Evolutionary conservation across 1,139 yeast species (phyloP).

Genomic region (Hansenula lynferdii): DNA sequence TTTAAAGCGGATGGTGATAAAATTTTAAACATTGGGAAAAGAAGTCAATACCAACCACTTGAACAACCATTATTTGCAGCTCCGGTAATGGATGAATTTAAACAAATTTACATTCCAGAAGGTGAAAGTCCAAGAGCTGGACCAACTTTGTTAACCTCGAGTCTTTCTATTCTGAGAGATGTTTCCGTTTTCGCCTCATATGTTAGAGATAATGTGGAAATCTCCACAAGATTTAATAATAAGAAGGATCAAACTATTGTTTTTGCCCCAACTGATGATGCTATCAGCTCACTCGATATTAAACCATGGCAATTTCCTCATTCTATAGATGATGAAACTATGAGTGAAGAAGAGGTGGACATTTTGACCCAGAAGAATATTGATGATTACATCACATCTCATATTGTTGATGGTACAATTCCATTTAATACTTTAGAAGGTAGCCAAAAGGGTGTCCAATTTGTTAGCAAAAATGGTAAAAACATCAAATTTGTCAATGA

Average conservation of each 20-base stretch:
- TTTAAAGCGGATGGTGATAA: neutral
- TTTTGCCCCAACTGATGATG: constrained; percentile 58
- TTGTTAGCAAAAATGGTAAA: constrained; percentile 39
- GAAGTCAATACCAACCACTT: neutral
- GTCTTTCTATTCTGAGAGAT: constrained; percentile 35
- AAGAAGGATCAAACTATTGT: constrained; percentile 37
- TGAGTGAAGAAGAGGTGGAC: constrained; percentile 37
- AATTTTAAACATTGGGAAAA: neutral
- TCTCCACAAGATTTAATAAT: constrained; percentile 38
- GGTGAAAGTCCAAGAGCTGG: constrained; percentile 24
- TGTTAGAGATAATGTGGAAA: constrained; percentile 45
- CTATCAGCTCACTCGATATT: constrained; percentile 34
- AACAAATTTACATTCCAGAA: constrained; percentile 4
- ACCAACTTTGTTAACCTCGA: constrained; percentile 28
- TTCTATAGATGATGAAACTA: constrained; percentile 29
- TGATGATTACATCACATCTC: constrained; percentile 48
- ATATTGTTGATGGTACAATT: constrained; percentile 34
- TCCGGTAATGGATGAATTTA: neutral
- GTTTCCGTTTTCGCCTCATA: constrained; percentile 52
- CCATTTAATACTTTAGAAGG: constrained; percentile 22
- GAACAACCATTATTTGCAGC: neutral
- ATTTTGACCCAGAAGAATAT: constrained; percentile 41
- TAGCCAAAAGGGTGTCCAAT: constrained; percentile 24
- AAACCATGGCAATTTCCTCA: constrained; percentile 75
- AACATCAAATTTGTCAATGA: constrained; percentile 38